phyloP scores from a whole-genome alignment of 2,329 filamentous ascomycete species.

The Fusarium sp. region DNA sequence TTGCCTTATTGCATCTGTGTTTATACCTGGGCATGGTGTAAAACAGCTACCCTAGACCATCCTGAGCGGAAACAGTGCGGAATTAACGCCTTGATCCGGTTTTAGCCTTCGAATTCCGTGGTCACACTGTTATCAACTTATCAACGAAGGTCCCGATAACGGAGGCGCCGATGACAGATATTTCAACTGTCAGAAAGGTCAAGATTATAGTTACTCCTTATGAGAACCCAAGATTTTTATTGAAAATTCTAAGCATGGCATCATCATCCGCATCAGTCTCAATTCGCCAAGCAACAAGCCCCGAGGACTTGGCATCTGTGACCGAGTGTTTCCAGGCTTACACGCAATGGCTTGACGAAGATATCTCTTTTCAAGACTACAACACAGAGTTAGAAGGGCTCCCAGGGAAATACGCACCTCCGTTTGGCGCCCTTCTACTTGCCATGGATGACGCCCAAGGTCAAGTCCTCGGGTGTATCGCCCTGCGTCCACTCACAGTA shows the following conservation, averaged over 20 bases:
- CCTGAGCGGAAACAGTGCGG: background rate
- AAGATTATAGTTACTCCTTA: background rate
- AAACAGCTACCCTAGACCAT: background rate
- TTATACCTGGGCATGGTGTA: no score
- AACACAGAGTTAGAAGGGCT: constrained; percentile 35
- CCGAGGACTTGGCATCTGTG: constrained; percentile 32
- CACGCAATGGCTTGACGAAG: constrained; percentile 42
- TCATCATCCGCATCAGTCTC: background rate
- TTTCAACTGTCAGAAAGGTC: background rate
- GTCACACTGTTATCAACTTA: background rate
- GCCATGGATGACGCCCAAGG: constrained; percentile 35
- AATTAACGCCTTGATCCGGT: background rate
- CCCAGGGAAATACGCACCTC: constrained; percentile 44
- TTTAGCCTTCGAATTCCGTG: background rate
- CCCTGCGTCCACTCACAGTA: constrained; percentile 37
- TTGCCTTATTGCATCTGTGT: background rate
- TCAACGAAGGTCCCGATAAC: background rate
- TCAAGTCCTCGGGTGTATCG: constrained; percentile 42
- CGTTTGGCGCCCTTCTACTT: constrained; percentile 40
- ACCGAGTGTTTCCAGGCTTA: constrained; percentile 42
- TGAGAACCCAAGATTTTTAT: no score
- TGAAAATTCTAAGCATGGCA: background rate
- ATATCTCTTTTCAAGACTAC: constrained; percentile 46
- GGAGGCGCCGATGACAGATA: background rate
- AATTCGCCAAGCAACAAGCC: constrained; percentile 38